These are phyloP conservation scores for Penicillium sp. DNA, from an alignment of 2,329 filamentous ascomycete species.

Conservation along the genomic window DNA sequence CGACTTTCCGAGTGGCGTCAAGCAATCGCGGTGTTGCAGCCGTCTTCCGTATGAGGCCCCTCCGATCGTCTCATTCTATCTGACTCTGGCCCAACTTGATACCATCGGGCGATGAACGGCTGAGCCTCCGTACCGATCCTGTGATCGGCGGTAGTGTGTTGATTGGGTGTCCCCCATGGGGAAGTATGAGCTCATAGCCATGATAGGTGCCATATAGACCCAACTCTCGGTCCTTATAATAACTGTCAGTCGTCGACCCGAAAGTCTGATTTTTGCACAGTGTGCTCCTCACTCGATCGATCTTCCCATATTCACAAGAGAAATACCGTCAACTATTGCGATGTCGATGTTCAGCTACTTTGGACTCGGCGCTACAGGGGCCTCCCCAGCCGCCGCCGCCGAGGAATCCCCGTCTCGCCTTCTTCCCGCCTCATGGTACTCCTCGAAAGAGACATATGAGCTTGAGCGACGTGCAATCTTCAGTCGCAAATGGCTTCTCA, in stretches of 20 bases:
- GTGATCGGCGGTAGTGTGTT: constrained; percentile 14
- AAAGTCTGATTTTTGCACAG: neutral
- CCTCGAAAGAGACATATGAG: constrained; percentile 48
- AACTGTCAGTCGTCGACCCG: neutral
- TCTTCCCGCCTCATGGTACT: constrained; percentile 55
- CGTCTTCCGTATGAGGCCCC: constrained; percentile 1
- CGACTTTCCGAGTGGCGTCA: constrained; percentile 7
- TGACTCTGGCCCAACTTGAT: neutral
- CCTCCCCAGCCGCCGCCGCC: neutral
- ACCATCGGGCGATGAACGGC: constrained; percentile 3
- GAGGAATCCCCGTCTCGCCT: constrained; percentile 37
- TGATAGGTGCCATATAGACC: neutral
- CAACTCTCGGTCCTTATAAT: neutral
- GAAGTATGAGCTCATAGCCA: neutral
- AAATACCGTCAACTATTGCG: too few relatives aligned
- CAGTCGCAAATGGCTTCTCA: constrained; percentile 52
- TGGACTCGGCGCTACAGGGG: neutral
- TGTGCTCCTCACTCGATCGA: neutral
- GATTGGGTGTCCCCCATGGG: neutral
- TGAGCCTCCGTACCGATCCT: constrained; percentile 15
- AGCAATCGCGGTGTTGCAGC: neutral
- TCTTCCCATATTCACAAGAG: neutral
- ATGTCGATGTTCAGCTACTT: constrained; percentile 9
- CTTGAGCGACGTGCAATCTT: constrained; percentile 60
- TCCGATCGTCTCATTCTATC: neutral